Conservation (phyloP, 2,329 filamentous ascomycete genomes). For the Ophioceras dolichostomum region DNA sequence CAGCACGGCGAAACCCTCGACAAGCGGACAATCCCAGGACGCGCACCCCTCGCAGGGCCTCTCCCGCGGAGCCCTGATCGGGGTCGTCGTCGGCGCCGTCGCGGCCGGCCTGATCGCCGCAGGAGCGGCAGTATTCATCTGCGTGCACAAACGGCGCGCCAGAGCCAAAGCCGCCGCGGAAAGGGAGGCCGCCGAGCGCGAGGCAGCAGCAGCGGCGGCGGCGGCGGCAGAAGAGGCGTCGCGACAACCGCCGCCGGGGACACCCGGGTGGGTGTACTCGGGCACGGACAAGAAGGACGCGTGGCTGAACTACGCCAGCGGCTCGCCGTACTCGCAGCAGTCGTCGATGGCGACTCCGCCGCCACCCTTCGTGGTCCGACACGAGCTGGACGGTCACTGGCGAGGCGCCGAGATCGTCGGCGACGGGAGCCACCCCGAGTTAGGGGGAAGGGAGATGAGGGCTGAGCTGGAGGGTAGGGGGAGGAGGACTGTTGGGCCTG, state of each 20-base stretch:
- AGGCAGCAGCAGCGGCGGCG: too few species aligned
- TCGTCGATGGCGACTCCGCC: background rate
- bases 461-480: background rate
- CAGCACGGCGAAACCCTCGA: background rate
- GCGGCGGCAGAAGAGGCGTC: too few species aligned
- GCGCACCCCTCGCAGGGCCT: background rate
- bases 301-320: background rate
- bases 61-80: conserved; percentile 9
- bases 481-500: too few species aligned
- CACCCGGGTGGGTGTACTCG: too few species aligned
- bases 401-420: conserved; percentile 2
- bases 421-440: background rate
- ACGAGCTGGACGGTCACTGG: conserved; percentile 4
- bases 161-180: background rate
- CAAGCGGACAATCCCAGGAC: background rate
- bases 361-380: too few species aligned
- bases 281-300: background rate
- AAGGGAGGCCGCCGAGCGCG: background rate
- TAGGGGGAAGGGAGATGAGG: background rate
- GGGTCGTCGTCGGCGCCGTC: conserved; percentile 10
- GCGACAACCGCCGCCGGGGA: too few species aligned
- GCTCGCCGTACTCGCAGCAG: background rate
- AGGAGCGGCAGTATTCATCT: conserved; percentile 6
- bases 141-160: conserved; percentile 2
- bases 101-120: conserved; percentile 8